phyloP scores from a whole-genome alignment of 2,329 filamentous ascomycete genomes.

The Tolypocladium endophyticum region DNA sequence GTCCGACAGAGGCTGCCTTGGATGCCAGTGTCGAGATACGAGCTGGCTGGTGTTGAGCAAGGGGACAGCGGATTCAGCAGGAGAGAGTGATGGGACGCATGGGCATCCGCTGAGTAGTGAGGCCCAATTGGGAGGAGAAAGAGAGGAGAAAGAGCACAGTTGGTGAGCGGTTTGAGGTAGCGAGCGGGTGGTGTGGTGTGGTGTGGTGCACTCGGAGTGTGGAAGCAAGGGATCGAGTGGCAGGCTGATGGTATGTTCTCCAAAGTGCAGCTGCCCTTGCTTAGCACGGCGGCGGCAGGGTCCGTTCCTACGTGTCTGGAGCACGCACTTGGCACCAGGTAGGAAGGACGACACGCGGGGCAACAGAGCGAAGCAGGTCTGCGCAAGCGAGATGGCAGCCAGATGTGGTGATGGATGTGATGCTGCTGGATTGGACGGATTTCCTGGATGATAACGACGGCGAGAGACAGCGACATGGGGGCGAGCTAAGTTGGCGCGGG shows the following conservation, averaged over 20 bases:
- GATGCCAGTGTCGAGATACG: background rate
- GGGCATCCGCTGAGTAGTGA: background rate
- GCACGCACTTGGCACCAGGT: background rate
- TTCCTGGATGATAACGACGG: background rate
- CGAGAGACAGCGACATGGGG: background rate
- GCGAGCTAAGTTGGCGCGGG: background rate
- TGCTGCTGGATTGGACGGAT: background rate
- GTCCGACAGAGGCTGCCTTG: background rate
- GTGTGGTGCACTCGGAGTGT: background rate
- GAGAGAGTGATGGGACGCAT: background rate
- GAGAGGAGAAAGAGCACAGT: background rate
- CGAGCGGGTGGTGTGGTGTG: background rate
- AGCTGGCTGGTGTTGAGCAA: background rate
- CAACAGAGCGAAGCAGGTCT: background rate
- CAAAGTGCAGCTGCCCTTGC: background rate
- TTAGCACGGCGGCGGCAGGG: background rate
- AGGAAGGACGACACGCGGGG: background rate
- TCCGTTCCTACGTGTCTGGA: background rate
- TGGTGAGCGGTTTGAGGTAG: background rate
- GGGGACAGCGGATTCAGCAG: background rate
- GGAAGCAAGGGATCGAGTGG: background rate
- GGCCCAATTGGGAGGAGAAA: background rate
- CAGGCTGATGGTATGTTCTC: background rate
- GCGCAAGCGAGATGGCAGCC: background rate
- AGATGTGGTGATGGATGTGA: background rate